Percentiles rank a stretch among this genome's conserved stretches.
These are phyloP conservation scores for Massarina eburnea DNA, from an alignment of 2,329 filamentous ascomycete genomes.

Conservation along the genomic window DNA sequence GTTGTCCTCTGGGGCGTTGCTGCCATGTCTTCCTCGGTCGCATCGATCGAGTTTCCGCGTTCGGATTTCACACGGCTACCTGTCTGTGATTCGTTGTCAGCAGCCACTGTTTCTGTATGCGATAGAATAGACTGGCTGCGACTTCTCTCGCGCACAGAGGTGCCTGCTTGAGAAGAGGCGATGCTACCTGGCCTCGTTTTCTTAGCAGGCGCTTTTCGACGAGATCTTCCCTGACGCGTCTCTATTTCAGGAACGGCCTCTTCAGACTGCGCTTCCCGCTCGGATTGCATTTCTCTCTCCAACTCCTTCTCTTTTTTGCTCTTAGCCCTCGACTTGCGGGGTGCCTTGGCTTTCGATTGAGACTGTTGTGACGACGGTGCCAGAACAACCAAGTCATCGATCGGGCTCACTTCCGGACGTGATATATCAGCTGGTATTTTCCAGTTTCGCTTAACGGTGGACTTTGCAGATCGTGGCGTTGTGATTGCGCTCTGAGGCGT, in stretches of 20 bases:
- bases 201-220: slow-evolving; percentile 33
- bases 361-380: slow-evolving; percentile 11
- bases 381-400: slow-evolving; percentile 25
- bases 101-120: slow-evolving; percentile 45
- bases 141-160: slow-evolving; percentile 48
- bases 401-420: slow-evolving; percentile 27
- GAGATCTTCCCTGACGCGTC: slow-evolving; percentile 31
- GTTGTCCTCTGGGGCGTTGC: slow-evolving; percentile 36
- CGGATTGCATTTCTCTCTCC: slow-evolving; percentile 17
- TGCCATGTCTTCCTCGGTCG: slow-evolving; percentile 39
- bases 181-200: slow-evolving; percentile 44
- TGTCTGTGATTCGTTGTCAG: slow-evolving; percentile 44
- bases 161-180: slow-evolving; percentile 50
- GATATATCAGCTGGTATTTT: slow-evolving; percentile 15
- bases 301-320: slow-evolving; percentile 22
- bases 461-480: slow-evolving; percentile 34
- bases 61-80: slow-evolving; percentile 50
- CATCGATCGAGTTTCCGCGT: slow-evolving; percentile 48
- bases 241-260: slow-evolving; percentile 26
- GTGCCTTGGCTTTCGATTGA: slow-evolving; percentile 21
- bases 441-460: slow-evolving; percentile 30
- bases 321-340: slow-evolving; percentile 27
- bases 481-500: slow-evolving; percentile 28
- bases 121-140: slow-evolving; percentile 53
- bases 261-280: slow-evolving; percentile 15